Percentiles rank a stretch among this genome's conserved stretches.
These are phyloP conservation scores for Oehlia diaphana DNA, from an alignment of 192 early-diverging fungal genomes.

Conservation along the genomic window DNA sequence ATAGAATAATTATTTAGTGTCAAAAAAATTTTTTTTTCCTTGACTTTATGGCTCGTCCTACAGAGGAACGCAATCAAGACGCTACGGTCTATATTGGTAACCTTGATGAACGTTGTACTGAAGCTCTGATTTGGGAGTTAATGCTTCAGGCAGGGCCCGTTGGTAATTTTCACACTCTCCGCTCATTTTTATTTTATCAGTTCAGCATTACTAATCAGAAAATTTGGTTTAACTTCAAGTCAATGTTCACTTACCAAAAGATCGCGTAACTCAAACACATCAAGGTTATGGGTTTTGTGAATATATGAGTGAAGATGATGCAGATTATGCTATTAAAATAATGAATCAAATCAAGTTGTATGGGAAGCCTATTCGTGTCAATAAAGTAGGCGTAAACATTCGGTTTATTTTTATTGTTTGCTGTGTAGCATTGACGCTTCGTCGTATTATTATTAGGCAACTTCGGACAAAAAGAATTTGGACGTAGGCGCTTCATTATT, in stretches of 20 bases:
- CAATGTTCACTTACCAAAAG: constrained; percentile 96
- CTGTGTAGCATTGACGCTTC: not conserved
- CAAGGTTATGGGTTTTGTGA: constrained; percentile 97
- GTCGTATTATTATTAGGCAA: constrained; percentile 48
- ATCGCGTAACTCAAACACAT: constrained; percentile 90
- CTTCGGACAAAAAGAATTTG: constrained; percentile 76
- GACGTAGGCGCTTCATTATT: constrained; percentile 97
- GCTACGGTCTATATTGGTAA: constrained; percentile 98
- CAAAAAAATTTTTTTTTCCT: not conserved
- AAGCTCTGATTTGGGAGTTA: constrained; percentile 95
- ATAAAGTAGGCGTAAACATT: constrained; percentile 59
- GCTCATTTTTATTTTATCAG: not conserved
- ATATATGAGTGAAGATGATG: constrained; percentile 91
- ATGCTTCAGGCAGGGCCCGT: constrained; percentile 98
- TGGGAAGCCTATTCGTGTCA: constrained; percentile 93
- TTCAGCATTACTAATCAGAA: not conserved
- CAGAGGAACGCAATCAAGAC: constrained; percentile 90
- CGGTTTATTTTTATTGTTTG: not conserved
- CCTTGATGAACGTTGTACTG: constrained; percentile 91
- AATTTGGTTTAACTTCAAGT: constrained; percentile 43
- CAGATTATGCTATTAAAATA: constrained; percentile 94
- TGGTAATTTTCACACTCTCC: constrained; percentile 43
- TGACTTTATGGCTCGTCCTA: constrained; percentile 12
- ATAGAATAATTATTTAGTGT: too few relatives aligned
- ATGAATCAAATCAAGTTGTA: constrained; percentile 97